A percentile compares a stretch with the other conserved stretches of the same genome.
Evolutionary conservation across 2,329 filamentous ascomycete genomes (phyloP).

Genomic region (Aspergillus pseudoviridinutans): DNA sequence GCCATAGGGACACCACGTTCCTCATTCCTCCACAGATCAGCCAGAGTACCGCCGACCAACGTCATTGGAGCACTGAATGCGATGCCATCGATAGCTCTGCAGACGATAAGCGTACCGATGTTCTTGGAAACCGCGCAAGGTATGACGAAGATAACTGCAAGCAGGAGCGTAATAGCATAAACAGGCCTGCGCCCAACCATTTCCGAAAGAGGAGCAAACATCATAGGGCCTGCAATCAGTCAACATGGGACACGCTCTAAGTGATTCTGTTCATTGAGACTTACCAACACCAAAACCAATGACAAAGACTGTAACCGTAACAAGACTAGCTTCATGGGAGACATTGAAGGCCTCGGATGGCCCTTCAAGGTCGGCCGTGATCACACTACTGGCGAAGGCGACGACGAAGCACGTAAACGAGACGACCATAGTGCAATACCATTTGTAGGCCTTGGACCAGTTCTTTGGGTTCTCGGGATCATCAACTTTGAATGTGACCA

Average conservation of each 20-base stretch:
- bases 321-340: constrained; percentile 66
- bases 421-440: constrained; percentile 83
- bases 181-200: constrained; percentile 68
- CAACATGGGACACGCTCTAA: constrained; percentile 4
- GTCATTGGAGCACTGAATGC: constrained; percentile 86
- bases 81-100: constrained; percentile 74
- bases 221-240: constrained; percentile 59
- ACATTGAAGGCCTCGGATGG: constrained; percentile 62
- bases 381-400: constrained; percentile 66
- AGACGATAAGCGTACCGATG: constrained; percentile 70
- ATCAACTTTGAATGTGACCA: constrained; percentile 66
- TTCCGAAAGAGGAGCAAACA: constrained; percentile 74
- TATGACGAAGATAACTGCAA: constrained; percentile 75
- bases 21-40: constrained; percentile 79
- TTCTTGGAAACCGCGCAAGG: constrained; percentile 74
- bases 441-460: constrained; percentile 73
- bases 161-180: constrained; percentile 63
- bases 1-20: constrained; percentile 85
- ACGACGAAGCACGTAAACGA: constrained; percentile 72
- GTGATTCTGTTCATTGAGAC: constrained; percentile 1
- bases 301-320: constrained; percentile 73
- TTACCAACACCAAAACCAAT: constrained; percentile 73
- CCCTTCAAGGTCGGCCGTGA: constrained; percentile 70
- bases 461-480: constrained; percentile 82
- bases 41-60: constrained; percentile 74